Base-by-base conservation (phyloP, 208 protist species). In the Leishmania arabica region DNA sequence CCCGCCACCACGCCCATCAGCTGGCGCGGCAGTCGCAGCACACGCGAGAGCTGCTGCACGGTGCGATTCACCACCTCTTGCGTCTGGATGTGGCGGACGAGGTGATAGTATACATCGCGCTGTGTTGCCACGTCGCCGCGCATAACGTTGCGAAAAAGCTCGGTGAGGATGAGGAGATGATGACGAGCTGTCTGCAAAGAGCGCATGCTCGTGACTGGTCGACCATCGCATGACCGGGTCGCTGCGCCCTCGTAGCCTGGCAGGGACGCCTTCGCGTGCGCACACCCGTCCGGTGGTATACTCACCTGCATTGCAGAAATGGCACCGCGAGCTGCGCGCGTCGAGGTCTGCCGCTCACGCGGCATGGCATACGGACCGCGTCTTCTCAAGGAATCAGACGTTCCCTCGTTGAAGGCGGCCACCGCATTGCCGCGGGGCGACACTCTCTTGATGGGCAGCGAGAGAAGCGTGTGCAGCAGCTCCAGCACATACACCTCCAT, bases 21-120 rank as follows among this genome's bases (percentile, higher is more conserved):
- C 75, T 94, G 77, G 9, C 94, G 88, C 27, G 92, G 92, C 60
- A 95, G 53, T 13, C 80, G 78, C 60, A 97, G 85, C 64, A 73
- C 49, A 15, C 85, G 72, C 27, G 89, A 88, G 0, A 93, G 81
- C 66, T 89, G 85, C 78, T 87, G 81, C 45, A 95, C 81, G 1
- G 82, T 85, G 27, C 80, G 81, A 53, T 95, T 92, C 45, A 95
- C 89, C 31, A 80, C 81, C 19, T 62, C 75, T 84, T 97, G 91
- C 34, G 87, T 75, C 5, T 89, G 89, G 1, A 95, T 68, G 37
- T 90, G 76, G 19, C 91, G 88, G 15, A 91, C 76, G 21, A 97
- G 85, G 72, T 90, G 92, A 81, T 97, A 97, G 80, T 95, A 97
- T 17, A 97, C 77, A 77, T 96, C 92, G 2, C 94, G 92, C 77